These are phyloP conservation scores for Geum urbanum DNA, from an alignment of 306 rosid species.

Conservation along the genomic window DNA sequence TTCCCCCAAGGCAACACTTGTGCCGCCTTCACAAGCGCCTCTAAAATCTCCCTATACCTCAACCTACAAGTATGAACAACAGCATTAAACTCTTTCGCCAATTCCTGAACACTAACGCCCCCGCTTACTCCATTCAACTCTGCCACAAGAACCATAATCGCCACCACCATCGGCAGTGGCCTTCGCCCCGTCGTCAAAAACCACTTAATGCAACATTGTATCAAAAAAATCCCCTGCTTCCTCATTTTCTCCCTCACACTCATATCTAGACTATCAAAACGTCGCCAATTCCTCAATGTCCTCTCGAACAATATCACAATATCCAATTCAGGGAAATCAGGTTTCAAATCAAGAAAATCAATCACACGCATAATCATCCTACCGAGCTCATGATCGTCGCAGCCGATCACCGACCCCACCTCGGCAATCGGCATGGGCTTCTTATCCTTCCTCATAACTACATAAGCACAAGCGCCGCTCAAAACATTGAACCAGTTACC, in stretches of 20 bases:
- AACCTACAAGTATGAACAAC: conserved; percentile 47
- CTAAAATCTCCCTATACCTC: conserved; percentile 59
- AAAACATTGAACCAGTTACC: conserved; percentile 65
- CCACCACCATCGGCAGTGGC: conserved; percentile 72
- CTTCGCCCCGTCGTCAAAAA: conserved; percentile 65
- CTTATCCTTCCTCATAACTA: conserved; percentile 51
- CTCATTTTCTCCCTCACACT: conserved; percentile 38
- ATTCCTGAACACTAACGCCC: conserved; percentile 39
- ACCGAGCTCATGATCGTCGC: conserved; percentile 56
- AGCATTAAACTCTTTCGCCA: conserved; percentile 55
- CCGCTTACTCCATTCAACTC: conserved; percentile 48
- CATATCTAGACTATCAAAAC: conserved; percentile 23
- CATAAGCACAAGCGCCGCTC: conserved; percentile 64
- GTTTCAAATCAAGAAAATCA: conserved; percentile 43
- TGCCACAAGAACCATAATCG: conserved; percentile 57
- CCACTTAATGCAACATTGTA: conserved; percentile 73
- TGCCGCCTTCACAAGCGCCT: conserved; percentile 64
- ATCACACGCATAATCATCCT: conserved; percentile 56
- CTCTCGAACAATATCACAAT: conserved; percentile 49
- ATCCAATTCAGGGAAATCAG: conserved; percentile 54
- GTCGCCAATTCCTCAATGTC: conserved; percentile 31
- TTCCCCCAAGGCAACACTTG: conserved; percentile 84
- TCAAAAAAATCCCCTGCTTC: conserved; percentile 60
- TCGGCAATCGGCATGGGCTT: conserved; percentile 53
- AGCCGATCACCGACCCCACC: conserved; percentile 38